Base-by-base conservation (phyloP, 2,329 filamentous ascomycete genomes). In the Ampelomyces quisqualis region DNA sequence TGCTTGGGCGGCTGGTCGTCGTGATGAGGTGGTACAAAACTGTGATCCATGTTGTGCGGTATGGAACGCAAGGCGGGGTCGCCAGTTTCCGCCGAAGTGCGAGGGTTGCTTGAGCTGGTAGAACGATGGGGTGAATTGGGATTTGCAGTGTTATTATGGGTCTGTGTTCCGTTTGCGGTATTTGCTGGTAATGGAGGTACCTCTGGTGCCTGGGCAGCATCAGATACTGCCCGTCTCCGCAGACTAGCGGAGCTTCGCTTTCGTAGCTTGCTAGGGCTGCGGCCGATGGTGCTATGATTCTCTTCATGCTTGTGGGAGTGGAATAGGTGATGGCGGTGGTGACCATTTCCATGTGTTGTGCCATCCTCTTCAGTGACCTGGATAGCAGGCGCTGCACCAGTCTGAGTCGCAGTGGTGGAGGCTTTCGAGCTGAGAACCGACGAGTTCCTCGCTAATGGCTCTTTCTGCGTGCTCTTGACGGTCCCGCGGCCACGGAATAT, bases 341-440 rank as follows among this genome's bases (percentile, higher is more conserved):
- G 68, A 35, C 62, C 55, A 27, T 53, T 67, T 53, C 47, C 51
- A 45, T 57, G 68, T 45, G 47, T 61, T 19, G 43, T 59, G 14
- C 71, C 58, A 39, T 77, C 70, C 40, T 88, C 86, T 43, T 81
- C 79, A 0, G 84, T 93, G 18, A 94, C 78, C 41, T 93, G 86
- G 46, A 94, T 90, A 1, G 82, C 77, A 2, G 89, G 88, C 21
- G 84, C 77, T 4, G 63, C 49, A 17, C 64, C 67, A 20, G 54
- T 34, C 22, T 65, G 57, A 7, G 58, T 52, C 11, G 45, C 58
- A 9, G 49, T 49, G 10, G 60, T 60, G 10, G 62, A 60, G 7
- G 53, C 53, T 18, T 55, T 51, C 10, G 60, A 56, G 32, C 56
- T 62, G 22, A 53, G 41, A 2, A 57, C 43, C 2, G 62, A 65